Evolutionary conservation across 179 eudicot species (phyloP), one percentile per base, ranked within the genome.

Genomic region (Gypsophila paniculata): DNA sequence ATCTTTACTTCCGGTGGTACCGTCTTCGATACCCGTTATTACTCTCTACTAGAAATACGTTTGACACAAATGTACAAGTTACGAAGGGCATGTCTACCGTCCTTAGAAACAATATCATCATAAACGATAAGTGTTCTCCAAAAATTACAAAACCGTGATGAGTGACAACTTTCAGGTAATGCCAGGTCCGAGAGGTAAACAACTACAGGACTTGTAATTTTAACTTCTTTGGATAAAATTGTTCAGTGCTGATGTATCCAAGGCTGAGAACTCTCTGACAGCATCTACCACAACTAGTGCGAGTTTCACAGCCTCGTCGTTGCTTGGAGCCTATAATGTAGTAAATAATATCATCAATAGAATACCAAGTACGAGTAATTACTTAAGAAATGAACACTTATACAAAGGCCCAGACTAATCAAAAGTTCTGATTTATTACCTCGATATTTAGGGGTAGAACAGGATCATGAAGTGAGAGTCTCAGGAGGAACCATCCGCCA

Each of bases 381-480:
- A 42, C 2, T 6, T 42, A 42, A 42, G 5, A 42, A 42, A 42
- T 9, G 11, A 42, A 42, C 46, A 42, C 46, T 42, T 42, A 2
- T 29, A 29, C 1, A 4, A 42, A 42, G 29, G 26, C 21, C 21
- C 17, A 59, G 49, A 54, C 6, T 14, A 10, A 54, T 18, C 59
- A 26, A 22, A 25, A 0, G n/a, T 34, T 6, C 34, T 29, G 5
- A 59, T 42, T 0, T 46, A 23, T 26, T 79, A 92, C 99, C 99
- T 94, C 99, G 22, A 94, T 91, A 74, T 94, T 94, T 52, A 94
- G 99, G 49, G 99, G 99, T 48, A 94, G 85, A 54, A 94, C 99
- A 12, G 99, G 99, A 85, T 94, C 99, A 63, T 94, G 99, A 68
- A 94, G 99, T 17, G 97, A 94, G 69, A 94, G 96, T 80, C 99